phyloP scores from a whole-genome alignment of 1,284 basidiomycete species.

The Ceraceosorus guamensis region DNA sequence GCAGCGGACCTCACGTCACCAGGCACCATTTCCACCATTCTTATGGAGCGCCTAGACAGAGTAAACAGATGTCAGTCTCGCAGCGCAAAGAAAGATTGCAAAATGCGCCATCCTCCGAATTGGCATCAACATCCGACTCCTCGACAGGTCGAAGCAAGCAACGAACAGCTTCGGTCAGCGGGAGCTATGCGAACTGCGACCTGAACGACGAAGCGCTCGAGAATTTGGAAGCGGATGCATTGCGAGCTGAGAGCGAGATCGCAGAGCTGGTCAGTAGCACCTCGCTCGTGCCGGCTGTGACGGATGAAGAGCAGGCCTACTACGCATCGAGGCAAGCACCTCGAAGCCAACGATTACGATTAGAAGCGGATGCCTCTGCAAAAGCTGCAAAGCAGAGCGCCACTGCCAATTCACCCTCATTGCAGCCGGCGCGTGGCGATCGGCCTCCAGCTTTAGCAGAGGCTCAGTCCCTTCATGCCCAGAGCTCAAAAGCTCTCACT shows the following conservation, averaged over 20 bases:
- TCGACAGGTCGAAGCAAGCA: constrained; percentile 3
- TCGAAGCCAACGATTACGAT: constrained; percentile 9
- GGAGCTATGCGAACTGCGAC: constrained; percentile 36
- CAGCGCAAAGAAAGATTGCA: neutral
- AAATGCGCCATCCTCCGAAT: neutral
- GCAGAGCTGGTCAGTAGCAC: constrained; percentile 10
- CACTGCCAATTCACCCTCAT: neutral
- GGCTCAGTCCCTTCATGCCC: neutral
- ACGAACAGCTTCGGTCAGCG: constrained; percentile 13
- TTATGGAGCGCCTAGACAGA: constrained; percentile 19
- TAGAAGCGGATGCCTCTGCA: constrained; percentile 11
- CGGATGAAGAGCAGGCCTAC: constrained; percentile 24
- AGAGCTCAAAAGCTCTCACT: neutral
- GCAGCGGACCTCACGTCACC: constrained; percentile 40
- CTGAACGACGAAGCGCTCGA: constrained; percentile 11
- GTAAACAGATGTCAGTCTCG: constrained; percentile 24
- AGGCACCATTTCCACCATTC: constrained; percentile 44
- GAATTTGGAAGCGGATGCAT: no score
- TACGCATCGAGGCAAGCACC: constrained; percentile 12
- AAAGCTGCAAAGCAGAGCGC: neutral
- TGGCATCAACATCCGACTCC: neutral
- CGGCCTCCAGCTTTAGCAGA: no score
- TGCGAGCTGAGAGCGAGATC: constrained; percentile 1
- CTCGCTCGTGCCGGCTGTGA: constrained; percentile 22
- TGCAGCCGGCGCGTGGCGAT: neutral